Evolutionary conservation across 2,329 filamentous ascomycete genomes (phyloP).

Genomic region (Orbilia javanica): DNA sequence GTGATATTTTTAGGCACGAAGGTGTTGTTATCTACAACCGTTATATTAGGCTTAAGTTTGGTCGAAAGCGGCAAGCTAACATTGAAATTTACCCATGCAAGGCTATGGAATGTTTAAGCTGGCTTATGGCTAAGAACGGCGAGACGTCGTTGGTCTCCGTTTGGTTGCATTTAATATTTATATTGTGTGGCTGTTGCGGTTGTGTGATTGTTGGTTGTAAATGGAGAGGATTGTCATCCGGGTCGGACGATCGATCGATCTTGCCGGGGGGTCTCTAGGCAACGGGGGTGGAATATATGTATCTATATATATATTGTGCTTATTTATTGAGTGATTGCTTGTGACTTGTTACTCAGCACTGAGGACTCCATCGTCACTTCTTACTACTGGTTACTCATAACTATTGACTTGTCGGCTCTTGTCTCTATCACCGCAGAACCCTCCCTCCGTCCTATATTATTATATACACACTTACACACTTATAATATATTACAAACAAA

Average conservation of each 20-base stretch:
- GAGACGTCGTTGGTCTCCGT: no score
- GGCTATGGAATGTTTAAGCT: not conserved
- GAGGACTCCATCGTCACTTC: not conserved
- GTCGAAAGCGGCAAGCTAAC: conserved; percentile 1
- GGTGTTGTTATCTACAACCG: no score
- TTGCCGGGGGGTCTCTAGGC: no score
- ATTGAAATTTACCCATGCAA: not conserved
- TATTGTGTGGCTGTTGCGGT: no score
- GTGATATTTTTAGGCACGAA: no score
- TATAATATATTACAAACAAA: not conserved
- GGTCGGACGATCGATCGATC: conserved; percentile 4
- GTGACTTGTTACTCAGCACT: not conserved
- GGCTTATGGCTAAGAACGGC: not conserved
- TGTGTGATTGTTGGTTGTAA: not conserved
- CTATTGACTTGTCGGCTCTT: not conserved
- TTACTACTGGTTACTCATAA: no score
- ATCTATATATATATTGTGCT: not conserved
- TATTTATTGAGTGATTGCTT: not conserved
- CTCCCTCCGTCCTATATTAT: no score
- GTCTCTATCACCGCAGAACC: not conserved
- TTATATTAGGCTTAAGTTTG: not conserved
- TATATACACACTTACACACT: no score
- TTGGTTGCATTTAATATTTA: no score
- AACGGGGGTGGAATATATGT: not conserved
- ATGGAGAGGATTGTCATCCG: not conserved